phyloP scores from a whole-genome alignment of 345 rosid species.

The Lumnitzera littorea region DNA sequence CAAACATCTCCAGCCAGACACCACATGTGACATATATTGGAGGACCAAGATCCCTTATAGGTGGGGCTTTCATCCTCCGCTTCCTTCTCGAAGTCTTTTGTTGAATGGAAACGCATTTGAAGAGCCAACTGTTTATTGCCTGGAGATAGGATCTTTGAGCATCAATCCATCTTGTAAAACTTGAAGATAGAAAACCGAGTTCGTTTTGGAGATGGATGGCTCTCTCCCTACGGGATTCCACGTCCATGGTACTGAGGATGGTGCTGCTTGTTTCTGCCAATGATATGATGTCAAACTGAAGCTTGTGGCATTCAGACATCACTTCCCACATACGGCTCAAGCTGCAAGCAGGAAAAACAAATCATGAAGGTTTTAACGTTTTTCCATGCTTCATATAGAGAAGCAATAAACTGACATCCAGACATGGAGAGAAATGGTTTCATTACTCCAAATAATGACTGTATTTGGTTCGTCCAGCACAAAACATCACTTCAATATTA shows the following conservation, averaged over 20 bases:
- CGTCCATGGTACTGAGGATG: constrained; percentile 39
- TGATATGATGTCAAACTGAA: constrained; percentile 52
- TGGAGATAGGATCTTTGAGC: constrained; percentile 62
- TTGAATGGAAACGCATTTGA: constrained; percentile 45
- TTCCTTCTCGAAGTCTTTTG: constrained; percentile 31
- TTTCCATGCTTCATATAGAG: too few relatives aligned
- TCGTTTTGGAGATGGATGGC: constrained; percentile 64
- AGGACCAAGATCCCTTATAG: constrained; percentile 44
- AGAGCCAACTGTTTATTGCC: constrained; percentile 68
- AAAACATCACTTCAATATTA: too few relatives aligned
- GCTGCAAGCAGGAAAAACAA: constrained; percentile 31
- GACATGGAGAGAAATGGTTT: too few relatives aligned
- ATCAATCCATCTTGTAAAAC: constrained; percentile 70
- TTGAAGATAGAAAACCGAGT: constrained; percentile 41
- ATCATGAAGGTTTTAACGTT: neutral
- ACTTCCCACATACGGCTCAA: constrained; percentile 94
- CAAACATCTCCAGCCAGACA: constrained; percentile 59
- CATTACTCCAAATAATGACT: too few relatives aligned
- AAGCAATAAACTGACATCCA: too few relatives aligned
- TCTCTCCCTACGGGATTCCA: constrained; percentile 61
- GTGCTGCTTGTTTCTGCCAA: constrained; percentile 35
- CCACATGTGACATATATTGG: constrained; percentile 71
- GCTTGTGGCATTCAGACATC: constrained; percentile 82
- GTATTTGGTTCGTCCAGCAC: too few relatives aligned
- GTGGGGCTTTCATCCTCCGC: constrained; percentile 12